Evolutionary conservation across 345 rosid genomes (phyloP).

Genomic region (Sonneratia caseolaris): DNA sequence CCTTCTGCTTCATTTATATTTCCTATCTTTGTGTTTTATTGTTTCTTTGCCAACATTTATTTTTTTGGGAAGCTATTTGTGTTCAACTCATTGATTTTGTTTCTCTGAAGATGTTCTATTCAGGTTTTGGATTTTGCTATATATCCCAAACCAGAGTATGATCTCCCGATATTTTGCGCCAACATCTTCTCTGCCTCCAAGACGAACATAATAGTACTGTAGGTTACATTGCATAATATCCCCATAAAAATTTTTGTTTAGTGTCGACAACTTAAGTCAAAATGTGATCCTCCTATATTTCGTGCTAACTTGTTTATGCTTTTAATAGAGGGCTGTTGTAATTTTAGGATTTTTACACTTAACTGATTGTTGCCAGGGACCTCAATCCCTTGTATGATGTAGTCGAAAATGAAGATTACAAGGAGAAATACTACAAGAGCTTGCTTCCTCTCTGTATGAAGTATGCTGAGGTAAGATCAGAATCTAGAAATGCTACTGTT

Average conservation of each 20-base stretch:
- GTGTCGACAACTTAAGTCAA: not conserved
- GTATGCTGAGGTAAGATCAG: conserved; percentile 49
- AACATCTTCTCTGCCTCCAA: conserved; percentile 67
- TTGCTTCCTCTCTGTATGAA: conserved; percentile 53
- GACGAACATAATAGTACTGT: conserved; percentile 74
- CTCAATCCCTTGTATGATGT: conserved; percentile 77
- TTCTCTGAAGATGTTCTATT: too few species aligned
- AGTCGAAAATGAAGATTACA: conserved; percentile 42
- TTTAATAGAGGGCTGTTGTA: not conserved
- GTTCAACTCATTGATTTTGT: too few species aligned
- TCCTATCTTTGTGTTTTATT: too few species aligned
- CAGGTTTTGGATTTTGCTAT: too few species aligned
- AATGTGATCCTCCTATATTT: not conserved
- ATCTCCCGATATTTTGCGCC: conserved; percentile 30
- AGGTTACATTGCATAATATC: conserved; percentile 22
- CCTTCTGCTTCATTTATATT: too few species aligned
- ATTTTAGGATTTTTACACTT: not conserved
- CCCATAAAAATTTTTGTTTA: not conserved
- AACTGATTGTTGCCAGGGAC: conserved; percentile 43
- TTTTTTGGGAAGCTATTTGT: too few species aligned
- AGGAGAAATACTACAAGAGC: conserved; percentile 56
- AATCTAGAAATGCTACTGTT: not conserved
- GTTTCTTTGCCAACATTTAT: too few species aligned
- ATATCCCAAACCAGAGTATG: too few species aligned
- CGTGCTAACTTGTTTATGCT: not conserved